A percentile compares a stretch with the other conserved stretches of the same genome.
Evolutionary conservation across 2,329 filamentous ascomycete genomes (phyloP).

Genomic region (Fonsecaea nubica): DNA sequence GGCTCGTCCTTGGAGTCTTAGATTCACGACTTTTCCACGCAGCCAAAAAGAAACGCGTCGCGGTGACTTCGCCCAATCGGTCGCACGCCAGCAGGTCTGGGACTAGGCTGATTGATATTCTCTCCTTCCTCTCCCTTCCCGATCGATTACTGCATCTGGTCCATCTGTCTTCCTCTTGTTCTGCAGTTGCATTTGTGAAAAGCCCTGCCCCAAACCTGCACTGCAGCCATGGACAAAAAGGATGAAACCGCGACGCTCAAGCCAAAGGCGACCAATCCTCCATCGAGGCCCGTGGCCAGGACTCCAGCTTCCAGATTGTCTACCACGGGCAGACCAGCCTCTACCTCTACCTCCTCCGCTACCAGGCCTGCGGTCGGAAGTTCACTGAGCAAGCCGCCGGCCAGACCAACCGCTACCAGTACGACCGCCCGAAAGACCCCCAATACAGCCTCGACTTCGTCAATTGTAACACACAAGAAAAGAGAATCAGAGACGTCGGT

Average conservation of each 20-base stretch:
- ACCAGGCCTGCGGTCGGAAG: slow-evolving; percentile 45
- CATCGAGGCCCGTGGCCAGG: slow-evolving; percentile 46
- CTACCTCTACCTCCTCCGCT: slow-evolving; percentile 42
- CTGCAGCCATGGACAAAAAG: slow-evolving; percentile 31
- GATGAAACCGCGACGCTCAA: slow-evolving; percentile 26
- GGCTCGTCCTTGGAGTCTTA: neutral
- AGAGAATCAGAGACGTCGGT: slow-evolving; percentile 51
- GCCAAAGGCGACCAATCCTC: slow-evolving; percentile 43
- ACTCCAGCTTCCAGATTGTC: slow-evolving; percentile 45
- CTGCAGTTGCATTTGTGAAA: neutral
- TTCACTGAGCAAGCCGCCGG: slow-evolving; percentile 54
- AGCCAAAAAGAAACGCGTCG: slow-evolving; percentile 15
- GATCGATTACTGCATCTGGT: neutral
- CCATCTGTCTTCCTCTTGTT: neutral
- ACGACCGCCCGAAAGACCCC: slow-evolving; percentile 46
- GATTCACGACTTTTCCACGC: neutral
- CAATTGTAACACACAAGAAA: slow-evolving; percentile 49
- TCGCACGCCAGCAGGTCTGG: slow-evolving; percentile 19
- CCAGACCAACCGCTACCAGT: slow-evolving; percentile 46
- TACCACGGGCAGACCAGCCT: slow-evolving; percentile 41
- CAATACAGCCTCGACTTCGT: slow-evolving; percentile 45
- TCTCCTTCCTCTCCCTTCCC: neutral
- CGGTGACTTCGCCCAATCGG: slow-evolving; percentile 10
- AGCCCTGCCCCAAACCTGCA: neutral
- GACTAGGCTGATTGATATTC: slow-evolving; percentile 5